Conservation (phyloP, 2,329 filamentous ascomycete species). For the Ceratocystis variospora region DNA sequence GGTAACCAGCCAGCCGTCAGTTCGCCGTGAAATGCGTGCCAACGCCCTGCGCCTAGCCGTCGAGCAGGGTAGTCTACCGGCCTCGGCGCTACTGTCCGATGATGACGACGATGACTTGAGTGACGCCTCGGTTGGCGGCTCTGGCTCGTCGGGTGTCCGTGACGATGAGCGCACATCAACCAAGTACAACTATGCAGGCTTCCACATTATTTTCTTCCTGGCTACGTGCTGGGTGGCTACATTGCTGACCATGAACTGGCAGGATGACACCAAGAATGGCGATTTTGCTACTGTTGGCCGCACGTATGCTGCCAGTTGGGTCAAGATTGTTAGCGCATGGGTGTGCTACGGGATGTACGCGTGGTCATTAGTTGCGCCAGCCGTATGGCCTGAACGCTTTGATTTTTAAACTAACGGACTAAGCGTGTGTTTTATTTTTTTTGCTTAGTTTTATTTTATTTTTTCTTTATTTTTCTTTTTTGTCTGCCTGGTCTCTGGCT, state of each 20-base stretch:
- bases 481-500: background rate
- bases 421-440: background rate
- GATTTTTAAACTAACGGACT: background rate
- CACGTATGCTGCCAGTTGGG: conserved; percentile 96
- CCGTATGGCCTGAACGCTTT: conserved; percentile 75
- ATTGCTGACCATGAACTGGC: conserved; percentile 60
- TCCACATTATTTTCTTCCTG: conserved; percentile 96
- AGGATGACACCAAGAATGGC: conserved; percentile 42
- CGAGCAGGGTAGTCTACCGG: conserved; percentile 80
- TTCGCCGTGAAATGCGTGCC: conserved; percentile 78
- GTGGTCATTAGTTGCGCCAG: conserved; percentile 82
- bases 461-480: conserved; percentile 8
- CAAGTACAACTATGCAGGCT: conserved; percentile 91
- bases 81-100: conserved; percentile 70
- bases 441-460: background rate
- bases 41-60: conserved; percentile 84
- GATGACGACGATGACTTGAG: conserved; percentile 47
- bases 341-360: conserved; percentile 87
- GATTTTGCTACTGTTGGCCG: conserved; percentile 87
- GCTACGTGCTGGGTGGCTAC: conserved; percentile 94
- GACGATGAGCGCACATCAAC: conserved; percentile 83
- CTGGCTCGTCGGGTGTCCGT: conserved; percentile 39
- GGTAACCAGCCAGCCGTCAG: conserved; percentile 59
- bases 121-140: conserved; percentile 28
- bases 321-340: conserved; percentile 97